Base-by-base conservation (phyloP, 768 basidiomycete species). In the Suillus paluster region DNA sequence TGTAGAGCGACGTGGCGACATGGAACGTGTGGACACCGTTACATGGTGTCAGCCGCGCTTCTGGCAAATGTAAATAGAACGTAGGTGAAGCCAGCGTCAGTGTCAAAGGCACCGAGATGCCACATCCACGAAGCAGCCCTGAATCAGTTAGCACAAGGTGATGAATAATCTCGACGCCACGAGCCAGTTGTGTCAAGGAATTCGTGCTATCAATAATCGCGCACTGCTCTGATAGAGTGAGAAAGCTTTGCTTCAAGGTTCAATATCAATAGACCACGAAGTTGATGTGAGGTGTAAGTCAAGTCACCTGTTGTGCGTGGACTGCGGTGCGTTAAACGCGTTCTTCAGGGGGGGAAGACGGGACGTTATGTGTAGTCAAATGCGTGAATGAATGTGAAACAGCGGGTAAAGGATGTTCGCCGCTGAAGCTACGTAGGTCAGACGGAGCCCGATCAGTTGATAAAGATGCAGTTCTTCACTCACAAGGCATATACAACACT, bases 291-390 rank as follows among this genome's bases (percentile, higher is more conserved):
- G 5, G 19, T n/a, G 30, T 9, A 12, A 50, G 11, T n/a, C 49
- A 19, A 50, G 11, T n/a, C 49, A 19, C 30, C 27, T 50, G 30
- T 12, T 33, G 49, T 19, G 49, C 49, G 49, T 50, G 49, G 49
- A 50, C 49, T 50, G 49, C 33, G 49, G 49, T 50, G 49, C 30
- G 49, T 50, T 50, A 30, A 50, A 50, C 11, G 49, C 49, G 33
- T 50, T 50, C 27, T 50, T 50, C 19, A 50, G 49, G 19, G 49
- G 49, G 49, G 19, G 19, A 50, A 50, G 11, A 50, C 19, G 49
- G 19, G 49, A 33, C 11, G 33, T 50, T 50, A 33, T 3, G 30
- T 30, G 30, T 30, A 30, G 30, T 30, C 30, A 30, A 30, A 30
- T 30, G 6, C 30, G 30, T 30, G 30, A 3, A 50, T 50, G 30